Percentiles rank a stretch among this genome's conserved stretches.
Evolutionary conservation across 352 stramenopile genomes (phyloP).

Genomic region (Pythium scleroteichum): DNA sequence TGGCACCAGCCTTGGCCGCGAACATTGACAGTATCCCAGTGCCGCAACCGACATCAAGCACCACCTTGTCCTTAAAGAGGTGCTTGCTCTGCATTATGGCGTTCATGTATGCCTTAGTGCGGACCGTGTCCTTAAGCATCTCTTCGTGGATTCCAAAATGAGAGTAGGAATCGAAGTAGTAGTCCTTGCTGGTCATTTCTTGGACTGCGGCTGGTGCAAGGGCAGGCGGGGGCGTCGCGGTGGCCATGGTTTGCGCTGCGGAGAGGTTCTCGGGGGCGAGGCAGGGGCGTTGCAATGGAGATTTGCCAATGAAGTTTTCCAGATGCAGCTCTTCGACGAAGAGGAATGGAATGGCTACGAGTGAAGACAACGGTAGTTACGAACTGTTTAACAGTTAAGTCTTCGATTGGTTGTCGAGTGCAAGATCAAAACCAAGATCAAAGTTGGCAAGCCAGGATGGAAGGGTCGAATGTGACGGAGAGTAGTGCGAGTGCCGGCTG

Average conservation of each 20-base stretch:
- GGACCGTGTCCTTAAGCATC: conserved; percentile 98
- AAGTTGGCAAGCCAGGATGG: no score
- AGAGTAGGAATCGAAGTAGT: conserved; percentile 99
- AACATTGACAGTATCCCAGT: conserved; percentile 98
- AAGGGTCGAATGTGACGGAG: no score
- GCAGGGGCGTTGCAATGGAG: background rate
- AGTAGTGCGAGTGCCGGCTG: no score
- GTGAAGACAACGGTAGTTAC: conserved; percentile 25
- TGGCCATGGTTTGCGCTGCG: conserved; percentile 32
- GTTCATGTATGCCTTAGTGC: conserved; percentile 97
- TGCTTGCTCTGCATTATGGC: conserved; percentile 96
- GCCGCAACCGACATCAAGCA: conserved; percentile 96
- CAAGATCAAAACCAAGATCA: no score
- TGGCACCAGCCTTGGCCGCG: conserved; percentile 90
- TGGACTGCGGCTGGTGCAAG: conserved; percentile 22
- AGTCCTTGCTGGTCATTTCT: conserved; percentile 93
- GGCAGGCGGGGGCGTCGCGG: conserved; percentile 28
- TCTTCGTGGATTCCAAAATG: conserved; percentile 99
- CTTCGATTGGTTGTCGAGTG: background rate
- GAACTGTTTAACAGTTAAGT: conserved; percentile 23
- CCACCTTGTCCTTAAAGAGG: conserved; percentile 96
- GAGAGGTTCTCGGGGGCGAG: background rate
- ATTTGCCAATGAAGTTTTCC: background rate
- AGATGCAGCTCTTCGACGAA: conserved; percentile 20
- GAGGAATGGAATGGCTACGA: conserved; percentile 30